Base-by-base conservation (phyloP, 495 filamentous ascomycete species). In the Penicillium pancosmium region DNA sequence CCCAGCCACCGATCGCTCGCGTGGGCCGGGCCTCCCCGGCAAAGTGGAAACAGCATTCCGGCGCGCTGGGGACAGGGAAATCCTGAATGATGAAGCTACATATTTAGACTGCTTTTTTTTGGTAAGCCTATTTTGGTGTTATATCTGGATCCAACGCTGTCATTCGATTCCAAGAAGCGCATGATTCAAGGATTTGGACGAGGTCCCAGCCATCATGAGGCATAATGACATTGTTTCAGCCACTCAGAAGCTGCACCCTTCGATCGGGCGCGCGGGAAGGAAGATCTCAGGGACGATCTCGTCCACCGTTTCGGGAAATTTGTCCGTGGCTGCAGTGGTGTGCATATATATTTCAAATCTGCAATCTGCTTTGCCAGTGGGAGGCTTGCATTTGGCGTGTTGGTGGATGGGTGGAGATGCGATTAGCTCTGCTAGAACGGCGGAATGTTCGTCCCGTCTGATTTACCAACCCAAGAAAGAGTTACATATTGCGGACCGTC, bases 1-100 rank as follows among this genome's bases (percentile, higher is more conserved):
- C 52, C 64, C 58, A 64, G 57, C 60, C 62, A 65, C 60, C 35
- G 62, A 68, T 65, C 65, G 46, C 60, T 67, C 50, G 61, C 58
- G 54, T 67, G 67, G 61, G 56, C 25, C 58, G 65, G 57, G 63
- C 57, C 60, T 57, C 40, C 44, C 57, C 49, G 62, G 60, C 5
- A 38, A 44, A 41, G 59, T 12, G 48, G 59, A 59, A 16, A 56
- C 48, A 41, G 23, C 43, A 52, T 13, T 55, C 57, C 63, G 44
- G 34, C 46, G 54, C 41, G 16, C 44, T 65, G 62, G 62, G 27
- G 31, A 36, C 16, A 44, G 48, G 15, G 13, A 56, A 44, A 44
- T 44, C 41, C n/a, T 44, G 41, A 19, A 16, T 56, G 46, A 36
- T 19, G 21, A 48, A 25, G 15, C 16, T 44, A 44, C 41, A 44